A percentile compares a stretch with the other conserved stretches of the same genome.
Conservation (phyloP, 78 protist genomes). For the Protostelium mycophagum region DNA sequence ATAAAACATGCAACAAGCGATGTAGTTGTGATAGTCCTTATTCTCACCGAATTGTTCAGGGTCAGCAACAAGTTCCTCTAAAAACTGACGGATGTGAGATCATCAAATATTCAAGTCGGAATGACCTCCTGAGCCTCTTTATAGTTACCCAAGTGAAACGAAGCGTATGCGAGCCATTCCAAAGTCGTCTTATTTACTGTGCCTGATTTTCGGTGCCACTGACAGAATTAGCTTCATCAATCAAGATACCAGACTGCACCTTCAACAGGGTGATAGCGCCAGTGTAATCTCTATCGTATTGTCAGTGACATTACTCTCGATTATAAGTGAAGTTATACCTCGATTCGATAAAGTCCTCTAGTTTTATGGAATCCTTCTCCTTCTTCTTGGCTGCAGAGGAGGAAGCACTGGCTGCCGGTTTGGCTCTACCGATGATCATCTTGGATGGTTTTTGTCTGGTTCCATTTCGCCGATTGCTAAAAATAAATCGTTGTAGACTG, state of each 20-base stretch:
- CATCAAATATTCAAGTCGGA: background rate
- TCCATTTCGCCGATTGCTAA: too few species aligned
- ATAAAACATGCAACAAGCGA: constrained; percentile 33
- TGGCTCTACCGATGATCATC: background rate
- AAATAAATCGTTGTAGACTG: too few species aligned
- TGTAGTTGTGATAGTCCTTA: background rate
- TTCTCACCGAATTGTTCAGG: background rate
- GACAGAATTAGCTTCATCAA: too few species aligned
- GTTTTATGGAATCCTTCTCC: constrained; percentile 6
- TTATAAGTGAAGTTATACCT: background rate
- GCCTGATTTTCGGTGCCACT: background rate
- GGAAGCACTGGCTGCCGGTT: background rate
- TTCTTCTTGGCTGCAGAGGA: background rate
- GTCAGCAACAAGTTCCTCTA: background rate
- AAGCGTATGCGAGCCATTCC: constrained; percentile 66
- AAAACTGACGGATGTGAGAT: background rate
- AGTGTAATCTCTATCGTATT: background rate
- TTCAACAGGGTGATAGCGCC: background rate
- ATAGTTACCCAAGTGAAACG: constrained; percentile 74
- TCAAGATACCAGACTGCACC: too few species aligned
- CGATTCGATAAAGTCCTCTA: constrained; percentile 10
- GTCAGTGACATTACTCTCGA: background rate
- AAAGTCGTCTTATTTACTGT: background rate
- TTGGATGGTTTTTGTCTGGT: too few species aligned
- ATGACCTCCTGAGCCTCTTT: constrained; percentile 28